phyloP scores from a whole-genome alignment of 805 yeast genomes.

The Yamadazyma paraphyllophila region DNA sequence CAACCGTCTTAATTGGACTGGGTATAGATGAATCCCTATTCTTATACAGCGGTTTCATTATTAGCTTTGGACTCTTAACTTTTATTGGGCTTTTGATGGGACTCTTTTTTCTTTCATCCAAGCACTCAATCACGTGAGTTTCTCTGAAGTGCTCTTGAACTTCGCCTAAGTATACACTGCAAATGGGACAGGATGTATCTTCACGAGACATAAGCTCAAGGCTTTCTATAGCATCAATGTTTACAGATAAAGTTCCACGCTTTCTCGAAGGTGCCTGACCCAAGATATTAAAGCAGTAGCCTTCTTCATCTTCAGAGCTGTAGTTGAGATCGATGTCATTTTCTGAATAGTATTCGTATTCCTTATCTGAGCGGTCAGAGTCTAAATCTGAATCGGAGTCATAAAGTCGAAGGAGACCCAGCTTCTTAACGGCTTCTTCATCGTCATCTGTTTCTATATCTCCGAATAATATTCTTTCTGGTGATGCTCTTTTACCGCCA shows the following conservation, averaged over 20 bases:
- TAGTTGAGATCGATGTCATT: slow-evolving; percentile 16
- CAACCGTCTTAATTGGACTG: slow-evolving; percentile 11
- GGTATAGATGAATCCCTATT: slow-evolving; percentile 5
- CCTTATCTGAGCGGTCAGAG: slow-evolving; percentile 9
- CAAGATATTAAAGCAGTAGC: slow-evolving; percentile 10
- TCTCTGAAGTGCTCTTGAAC: slow-evolving; percentile 5
- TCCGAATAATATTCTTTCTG: background rate
- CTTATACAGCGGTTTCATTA: slow-evolving; percentile 10
- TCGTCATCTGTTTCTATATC: background rate
- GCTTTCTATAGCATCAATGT: slow-evolving; percentile 8
- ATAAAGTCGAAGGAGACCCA: slow-evolving; percentile 1
- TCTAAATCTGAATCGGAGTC: slow-evolving; percentile 13
- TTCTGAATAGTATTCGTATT: slow-evolving; percentile 9
- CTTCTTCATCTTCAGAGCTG: slow-evolving; percentile 12
- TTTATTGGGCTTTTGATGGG: background rate
- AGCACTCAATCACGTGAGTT: slow-evolving; percentile 12
- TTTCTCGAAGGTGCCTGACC: slow-evolving; percentile 10
- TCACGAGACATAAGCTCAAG: slow-evolving; percentile 7
- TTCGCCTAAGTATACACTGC: slow-evolving; percentile 11
- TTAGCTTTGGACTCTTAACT: background rate
- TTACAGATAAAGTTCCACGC: slow-evolving; percentile 6
- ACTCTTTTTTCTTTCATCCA: slow-evolving; percentile 6
- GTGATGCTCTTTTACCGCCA: background rate
- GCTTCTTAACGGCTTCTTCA: background rate
- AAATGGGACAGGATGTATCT: slow-evolving; percentile 11